Base-by-base conservation (phyloP, 805 yeast genomes). In the Sugiyamaella lignohabitans region DNA sequence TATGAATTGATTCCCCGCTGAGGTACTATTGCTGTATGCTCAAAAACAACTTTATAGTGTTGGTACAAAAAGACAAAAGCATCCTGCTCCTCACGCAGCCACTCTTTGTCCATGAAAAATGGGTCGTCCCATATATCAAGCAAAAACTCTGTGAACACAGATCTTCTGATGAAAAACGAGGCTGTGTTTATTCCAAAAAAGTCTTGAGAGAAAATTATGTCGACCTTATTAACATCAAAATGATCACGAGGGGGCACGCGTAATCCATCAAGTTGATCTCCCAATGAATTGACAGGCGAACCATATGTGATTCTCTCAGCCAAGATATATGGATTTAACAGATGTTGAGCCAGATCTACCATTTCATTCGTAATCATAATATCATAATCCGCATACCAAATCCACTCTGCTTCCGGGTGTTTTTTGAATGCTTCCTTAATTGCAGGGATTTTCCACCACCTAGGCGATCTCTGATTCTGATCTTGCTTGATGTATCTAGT, bases 361-460 rank as follows among this genome's bases (percentile, higher is more conserved):
- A 52, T 34, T 3, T 59, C 58, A 40, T 64, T 62, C 60, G 61
- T 63, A 44, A 65, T 60, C 22, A 65, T 53, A 10, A 64, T 60
- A 32, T 65, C 70, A 4, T 58, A 53, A 46, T 66, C 70, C 20
- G 65, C 55, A 68, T 67, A 65, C 67, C 68, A 66, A 22, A 66
- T 53, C 70, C 70, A 65, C 44, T 65, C 66, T 17, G 61, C 67
- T 2, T 60, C 56, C 3, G 70, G 68, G 46, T 61, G 44, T 19
- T 39, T 39, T 11, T 51, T 56, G 30, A 64, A 61, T 4, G 65
- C 59, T 11, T 59, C 59, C 45, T 51, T 49, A 17, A 66, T 54
- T 14, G 68, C 65, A 3, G 64, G 63, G 23, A 65, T 46, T 45
- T 65, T 65, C 38, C 55, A 54, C 70, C 70, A 65, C 22, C 47